Base-by-base conservation (phyloP, 768 basidiomycete species). In the Neoboletus magnificus region DNA sequence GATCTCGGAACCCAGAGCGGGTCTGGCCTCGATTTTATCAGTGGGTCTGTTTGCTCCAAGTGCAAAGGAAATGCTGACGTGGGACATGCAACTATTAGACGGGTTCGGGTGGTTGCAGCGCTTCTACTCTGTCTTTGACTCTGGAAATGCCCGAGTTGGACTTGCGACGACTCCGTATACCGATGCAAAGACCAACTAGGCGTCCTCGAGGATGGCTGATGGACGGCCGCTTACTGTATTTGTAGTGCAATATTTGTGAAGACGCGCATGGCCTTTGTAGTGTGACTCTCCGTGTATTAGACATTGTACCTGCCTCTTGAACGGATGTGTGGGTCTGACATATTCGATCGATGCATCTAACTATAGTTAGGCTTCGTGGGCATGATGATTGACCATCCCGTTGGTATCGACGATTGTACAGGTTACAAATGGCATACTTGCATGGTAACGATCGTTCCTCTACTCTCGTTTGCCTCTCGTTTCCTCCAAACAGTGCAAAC, bases 11-110 rank as follows among this genome's bases (percentile, higher is more conserved):
- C 64, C 50, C 58, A 60, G 49, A 79, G 75, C 50, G 84, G 84
- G 2, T 69, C 74, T 37, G 85, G 85, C 46, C 76, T 88, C 16
- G 84, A 86, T 70, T 87, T 86, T 65, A 82, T 86, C 69, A 79
- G 80, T 83, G 59, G 18, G 77, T 73, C 20, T 4, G 23, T 22
- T n/a, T 4, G 4, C 37, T 5, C 33, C 15, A 16, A n/a, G n/a
- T 4, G 4, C n/a, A 32, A 33, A 33, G 15, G 2, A 15, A 15
- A 33, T 1, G 30, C 48, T 55, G 50, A 60, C 40, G 27, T 16
- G 15, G 13, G 30, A 41, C 29, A 29, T n/a, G 12, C 10, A 33
- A 45, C 62, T 10, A 10, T 15, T 11, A 82, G 82, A 82, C 55
- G 82, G 83, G 4, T 83, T 81, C 52, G 76, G 66, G 8, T 85